Conservation (phyloP, 2,329 filamentous ascomycete genomes). For the Eutypella sp. region DNA sequence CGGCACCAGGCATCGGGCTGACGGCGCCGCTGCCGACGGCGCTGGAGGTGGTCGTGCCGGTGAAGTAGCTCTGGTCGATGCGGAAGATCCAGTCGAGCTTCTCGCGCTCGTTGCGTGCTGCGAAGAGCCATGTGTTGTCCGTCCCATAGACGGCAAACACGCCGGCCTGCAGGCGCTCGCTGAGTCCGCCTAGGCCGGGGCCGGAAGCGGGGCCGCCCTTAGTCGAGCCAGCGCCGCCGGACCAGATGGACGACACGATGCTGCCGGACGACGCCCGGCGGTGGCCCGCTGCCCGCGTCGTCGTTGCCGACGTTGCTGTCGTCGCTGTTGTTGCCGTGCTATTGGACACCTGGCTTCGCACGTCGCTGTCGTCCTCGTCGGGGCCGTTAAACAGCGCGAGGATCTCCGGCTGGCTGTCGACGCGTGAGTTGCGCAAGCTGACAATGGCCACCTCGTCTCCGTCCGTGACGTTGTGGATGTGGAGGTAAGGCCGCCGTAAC, state of each 20-base stretch:
- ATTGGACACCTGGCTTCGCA: no score
- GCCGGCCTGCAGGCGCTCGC: constrained; percentile 58
- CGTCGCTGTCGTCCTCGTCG: constrained; percentile 14
- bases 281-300: constrained; percentile 38
- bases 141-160: constrained; percentile 94
- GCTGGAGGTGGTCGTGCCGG: constrained; percentile 20
- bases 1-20: constrained; percentile 10
- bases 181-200: constrained; percentile 47
- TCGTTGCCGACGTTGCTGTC: constrained; percentile 26
- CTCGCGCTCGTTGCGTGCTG: constrained; percentile 80
- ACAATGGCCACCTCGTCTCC: constrained; percentile 89
- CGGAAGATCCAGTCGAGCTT: constrained; percentile 97
- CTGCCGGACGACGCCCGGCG: constrained; percentile 44
- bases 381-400: constrained; percentile 58
- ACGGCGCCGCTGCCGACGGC: constrained; percentile 32
- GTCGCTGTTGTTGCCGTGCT: no score
- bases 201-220: constrained; percentile 21
- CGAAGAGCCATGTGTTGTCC: constrained; percentile 93
- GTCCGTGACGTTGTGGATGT: constrained; percentile 78
- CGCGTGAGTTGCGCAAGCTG: constrained; percentile 81
- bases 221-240: constrained; percentile 37
- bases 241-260: constrained; percentile 52
- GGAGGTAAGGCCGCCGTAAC: constrained; percentile 82
- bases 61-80: constrained; percentile 75
- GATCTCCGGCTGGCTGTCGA: constrained; percentile 88